Base-by-base conservation (phyloP, 345 rosid genomes). In the Hirschfeldia incana region DNA sequence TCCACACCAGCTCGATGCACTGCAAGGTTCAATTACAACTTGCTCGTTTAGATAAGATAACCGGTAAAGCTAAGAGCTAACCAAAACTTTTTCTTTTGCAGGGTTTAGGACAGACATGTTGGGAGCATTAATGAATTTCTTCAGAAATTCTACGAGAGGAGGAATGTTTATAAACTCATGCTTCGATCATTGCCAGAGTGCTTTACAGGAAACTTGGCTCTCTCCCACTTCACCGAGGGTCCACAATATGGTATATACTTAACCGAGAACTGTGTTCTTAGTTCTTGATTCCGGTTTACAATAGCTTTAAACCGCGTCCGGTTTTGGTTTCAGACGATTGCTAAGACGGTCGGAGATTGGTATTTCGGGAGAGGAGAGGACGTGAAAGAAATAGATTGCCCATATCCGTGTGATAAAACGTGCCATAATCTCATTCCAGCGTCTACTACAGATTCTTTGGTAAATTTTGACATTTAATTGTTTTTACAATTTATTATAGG, bases 121-220 rank as follows among this genome's bases (percentile, higher is more conserved):
- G 66, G 74, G 21, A 65, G 88, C 92, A 13, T 61, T 91, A 34
- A 53, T 65, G 57, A 67, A 74, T n/a, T 91, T 90, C 78, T 77
- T 74, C 27, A 81, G 21, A 63, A 37, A 76, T 74, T 87, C 94
- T 8, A 70, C 60, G 9, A 73, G 83, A 64, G 93, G 88, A 10
- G 99, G 98, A 21, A 88, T 93, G 94, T 95, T 86, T 74, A 84
- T 95, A 85, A 91, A 93, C 75, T 90, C 99, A 10, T 95, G 98
- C 80, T 93, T 95, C 64, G 94, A 93, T 84, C 99, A 95, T 86
- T 95, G 99, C 80, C 98, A 95, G 81, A 93, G 98, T 70, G 94
- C 94, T 85, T 67, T 79, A 10, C 91, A 93, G 44, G 92, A 87
- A 62, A 95, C 96, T 58, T 95, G 99, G 99, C 80, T 91, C n/a